Evolutionary conservation across 2,329 filamentous ascomycete species (phyloP).

Genomic region (Penicillium sp.): DNA sequence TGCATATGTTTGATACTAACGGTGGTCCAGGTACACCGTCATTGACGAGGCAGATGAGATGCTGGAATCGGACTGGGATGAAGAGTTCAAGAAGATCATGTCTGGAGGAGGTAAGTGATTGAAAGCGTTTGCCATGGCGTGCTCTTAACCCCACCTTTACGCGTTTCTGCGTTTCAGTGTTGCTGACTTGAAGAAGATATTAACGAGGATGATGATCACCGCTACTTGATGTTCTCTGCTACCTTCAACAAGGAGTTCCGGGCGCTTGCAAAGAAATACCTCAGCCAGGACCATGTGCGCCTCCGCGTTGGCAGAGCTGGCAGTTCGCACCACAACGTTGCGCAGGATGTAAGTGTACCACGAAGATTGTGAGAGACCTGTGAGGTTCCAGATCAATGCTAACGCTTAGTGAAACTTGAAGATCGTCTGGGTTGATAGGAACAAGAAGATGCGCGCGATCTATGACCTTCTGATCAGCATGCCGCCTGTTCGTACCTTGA

Average conservation of each 20-base stretch:
- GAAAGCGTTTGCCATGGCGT: neutral
- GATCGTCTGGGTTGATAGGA: constrained; percentile 64
- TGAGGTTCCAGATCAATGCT: neutral
- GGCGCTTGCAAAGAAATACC: constrained; percentile 71
- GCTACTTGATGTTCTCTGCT: constrained; percentile 83
- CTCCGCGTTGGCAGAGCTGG: constrained; percentile 86
- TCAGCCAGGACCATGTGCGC: constrained; percentile 71
- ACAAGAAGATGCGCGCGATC: constrained; percentile 67
- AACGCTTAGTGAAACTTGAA: constrained; percentile 24
- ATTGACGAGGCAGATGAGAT: constrained; percentile 97
- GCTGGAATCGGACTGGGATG: constrained; percentile 74
- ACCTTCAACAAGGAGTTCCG: constrained; percentile 84
- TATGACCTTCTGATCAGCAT: constrained; percentile 69
- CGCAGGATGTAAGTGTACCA: constrained; percentile 56
- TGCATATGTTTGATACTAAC: neutral
- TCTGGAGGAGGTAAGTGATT: constrained; percentile 68
- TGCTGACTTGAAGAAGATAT: constrained; percentile 50
- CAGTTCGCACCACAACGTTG: constrained; percentile 77
- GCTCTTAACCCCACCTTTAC: neutral
- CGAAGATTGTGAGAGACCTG: neutral
- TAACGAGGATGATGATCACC: constrained; percentile 70
- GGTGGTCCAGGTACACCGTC: constrained; percentile 56
- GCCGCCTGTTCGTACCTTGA: constrained; percentile 72
- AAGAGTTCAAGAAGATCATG: constrained; percentile 73
- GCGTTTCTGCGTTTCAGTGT: neutral